Evolutionary conservation across 768 basidiomycete species (phyloP).

Genomic region (Psilocybe cyanescens): DNA sequence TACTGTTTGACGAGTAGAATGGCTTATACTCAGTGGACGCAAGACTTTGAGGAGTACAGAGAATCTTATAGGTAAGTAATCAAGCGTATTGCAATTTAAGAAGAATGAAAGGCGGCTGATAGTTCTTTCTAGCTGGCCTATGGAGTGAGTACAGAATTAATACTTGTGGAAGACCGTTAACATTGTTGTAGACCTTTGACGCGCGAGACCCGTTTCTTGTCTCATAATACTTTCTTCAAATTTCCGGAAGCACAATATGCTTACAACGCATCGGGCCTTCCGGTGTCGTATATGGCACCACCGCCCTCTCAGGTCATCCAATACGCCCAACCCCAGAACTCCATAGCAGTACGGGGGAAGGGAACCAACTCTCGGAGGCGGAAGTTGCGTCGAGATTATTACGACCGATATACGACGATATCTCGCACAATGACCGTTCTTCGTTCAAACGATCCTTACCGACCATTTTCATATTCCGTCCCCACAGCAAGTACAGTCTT

Average conservation of each 20-base stretch:
- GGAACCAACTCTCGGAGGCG: conserved; percentile 1
- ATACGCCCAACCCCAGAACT: conserved; percentile 1
- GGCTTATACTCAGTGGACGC: conserved; percentile 1
- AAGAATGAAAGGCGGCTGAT: background rate
- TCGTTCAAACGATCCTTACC: conserved; percentile 7
- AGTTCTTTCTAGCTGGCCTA: background rate
- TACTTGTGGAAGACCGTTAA: background rate
- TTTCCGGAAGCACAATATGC: background rate
- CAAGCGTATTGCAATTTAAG: background rate
- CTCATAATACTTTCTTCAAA: background rate
- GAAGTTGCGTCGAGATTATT: conserved; percentile 8
- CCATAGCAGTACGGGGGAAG: background rate
- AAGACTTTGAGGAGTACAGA: background rate
- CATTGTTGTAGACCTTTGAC: background rate
- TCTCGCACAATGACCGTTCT: conserved; percentile 12
- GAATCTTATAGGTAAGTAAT: background rate
- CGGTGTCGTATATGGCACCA: background rate
- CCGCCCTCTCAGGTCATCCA: conserved; percentile 1
- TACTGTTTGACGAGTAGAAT: background rate
- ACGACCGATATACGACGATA: conserved; percentile 8
- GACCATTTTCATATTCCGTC: background rate
- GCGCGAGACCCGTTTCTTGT: background rate
- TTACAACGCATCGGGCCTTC: background rate
- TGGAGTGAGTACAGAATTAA: background rate
- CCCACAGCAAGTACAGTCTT: conserved; percentile 2